Base-by-base conservation (phyloP, 73 alveolate species). In the Durusdinium trenchii region DNA sequence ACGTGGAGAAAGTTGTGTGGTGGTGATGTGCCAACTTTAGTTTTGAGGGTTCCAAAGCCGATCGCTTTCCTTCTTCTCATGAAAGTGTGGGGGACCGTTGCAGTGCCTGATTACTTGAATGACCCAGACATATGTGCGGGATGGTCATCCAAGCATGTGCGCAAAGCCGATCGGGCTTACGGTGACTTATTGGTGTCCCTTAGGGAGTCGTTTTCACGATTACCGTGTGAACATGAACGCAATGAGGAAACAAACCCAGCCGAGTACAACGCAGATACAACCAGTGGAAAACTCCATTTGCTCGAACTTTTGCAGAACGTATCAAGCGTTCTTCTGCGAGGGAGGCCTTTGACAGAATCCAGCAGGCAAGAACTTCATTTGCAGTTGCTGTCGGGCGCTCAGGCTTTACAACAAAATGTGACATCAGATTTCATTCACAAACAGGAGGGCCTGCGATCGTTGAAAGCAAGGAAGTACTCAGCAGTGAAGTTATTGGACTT, bases 361-460 rank as follows among this genome's bases (percentile, higher is more conserved):
- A 35, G 46, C 1, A 0, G 47, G 2, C 35, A 12, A 43, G 42
- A 67, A 12, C 43, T 81, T 32, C 62, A 42, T 62, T 23, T 5
- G 12, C 20, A 81, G 45, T 16, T 81, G 45, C 14, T 81, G 91
- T 81, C 91, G 46, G 91, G 67, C 42, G 91, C 91, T 45, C 91
- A 81, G 48, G 69, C 47, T 0, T 45, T 81, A 10, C 91, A 81
- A 45, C 20, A 81, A 4, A 35, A 38, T 10, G 91, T 10, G 69
- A 26, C 46, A 7, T 38, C 30, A 16, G 57, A 81, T 1, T 30
- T 35, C 45, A 10, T 81, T 0, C 46, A 45, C 69, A 16, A 38
- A 12, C 64, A 7, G 20, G 67, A 81, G 46, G 48, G 64, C 45
- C n/a, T 26, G 3, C 46, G n/a, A 9, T 28, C 46, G 91, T 43